phyloP scores from a whole-genome alignment of 805 yeast genomes.

The Metschnikowia koreensis region DNA sequence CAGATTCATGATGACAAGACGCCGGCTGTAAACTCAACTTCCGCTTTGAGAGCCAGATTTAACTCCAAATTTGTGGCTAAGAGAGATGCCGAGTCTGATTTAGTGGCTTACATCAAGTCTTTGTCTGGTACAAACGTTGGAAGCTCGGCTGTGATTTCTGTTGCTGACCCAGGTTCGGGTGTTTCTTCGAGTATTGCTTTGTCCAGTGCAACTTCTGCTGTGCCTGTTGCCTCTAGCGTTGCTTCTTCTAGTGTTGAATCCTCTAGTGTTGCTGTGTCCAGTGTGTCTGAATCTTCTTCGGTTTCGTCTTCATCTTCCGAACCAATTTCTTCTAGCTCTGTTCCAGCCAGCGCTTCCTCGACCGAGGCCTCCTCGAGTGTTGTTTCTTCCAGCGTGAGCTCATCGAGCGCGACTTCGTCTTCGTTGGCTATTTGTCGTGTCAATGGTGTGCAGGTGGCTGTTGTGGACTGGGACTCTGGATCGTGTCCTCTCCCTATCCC shows the following conservation, averaged over 20 bases:
- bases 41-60: conserved; percentile 40
- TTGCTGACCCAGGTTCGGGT: too few relatives aligned
- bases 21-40: conserved; percentile 39
- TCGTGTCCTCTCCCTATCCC: conserved; percentile 38
- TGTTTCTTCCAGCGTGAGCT: background rate
- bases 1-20: conserved; percentile 27
- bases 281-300: too few relatives aligned
- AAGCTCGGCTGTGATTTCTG: too few relatives aligned
- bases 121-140: conserved; percentile 23
- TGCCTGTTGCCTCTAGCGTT: too few relatives aligned
- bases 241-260: conserved; percentile 18
- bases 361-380: too few relatives aligned
- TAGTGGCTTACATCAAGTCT: conserved; percentile 23
- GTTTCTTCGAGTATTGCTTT: too few relatives aligned
- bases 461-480: conserved; percentile 41
- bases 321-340: too few relatives aligned
- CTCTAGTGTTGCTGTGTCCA: conserved; percentile 18
- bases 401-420: conserved; percentile 1
- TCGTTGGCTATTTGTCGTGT: conserved; percentile 2
- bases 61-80: conserved; percentile 25
- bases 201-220: too few relatives aligned
- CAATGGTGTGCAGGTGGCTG: conserved; percentile 28
- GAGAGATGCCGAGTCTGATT: conserved; percentile 31
- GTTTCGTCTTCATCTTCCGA: too few relatives aligned
- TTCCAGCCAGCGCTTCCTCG: too few relatives aligned